A percentile compares a stretch with the other conserved stretches of the same genome.
phyloP scores from a whole-genome alignment of 148 eudicot genomes.

The Rhododendron kiyosumense region DNA sequence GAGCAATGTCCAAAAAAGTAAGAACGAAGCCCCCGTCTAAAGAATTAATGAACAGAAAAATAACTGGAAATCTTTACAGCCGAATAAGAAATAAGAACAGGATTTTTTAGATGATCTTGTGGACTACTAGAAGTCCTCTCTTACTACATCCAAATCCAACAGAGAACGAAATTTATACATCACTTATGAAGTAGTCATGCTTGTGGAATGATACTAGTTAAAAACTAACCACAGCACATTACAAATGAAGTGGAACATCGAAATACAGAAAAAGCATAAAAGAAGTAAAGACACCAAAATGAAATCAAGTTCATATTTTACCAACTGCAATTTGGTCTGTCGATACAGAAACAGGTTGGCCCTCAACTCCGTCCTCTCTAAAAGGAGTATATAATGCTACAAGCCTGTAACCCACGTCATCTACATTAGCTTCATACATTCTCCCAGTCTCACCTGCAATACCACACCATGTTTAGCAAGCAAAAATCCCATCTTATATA shows the following conservation, averaged over 20 bases:
- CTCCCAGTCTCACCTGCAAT: conserved; percentile 87
- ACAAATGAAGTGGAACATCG: background rate
- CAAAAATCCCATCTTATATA: background rate
- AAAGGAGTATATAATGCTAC: conserved; percentile 90
- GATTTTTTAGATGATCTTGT: background rate
- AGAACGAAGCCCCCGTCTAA: background rate
- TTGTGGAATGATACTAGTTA: background rate
- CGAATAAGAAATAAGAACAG: background rate
- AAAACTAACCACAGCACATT: background rate
- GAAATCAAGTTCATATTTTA: conserved; percentile 19
- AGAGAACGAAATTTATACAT: background rate
- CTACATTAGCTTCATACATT: conserved; percentile 99
- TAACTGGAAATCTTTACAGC: background rate
- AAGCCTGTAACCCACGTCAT: conserved; percentile 96
- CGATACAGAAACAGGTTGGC: conserved; percentile 85
- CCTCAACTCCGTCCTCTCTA: conserved; percentile 92
- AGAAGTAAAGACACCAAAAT: background rate
- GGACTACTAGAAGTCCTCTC: background rate
- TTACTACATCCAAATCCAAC: background rate
- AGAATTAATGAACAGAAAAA: background rate
- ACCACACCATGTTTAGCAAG: conserved; percentile 6
- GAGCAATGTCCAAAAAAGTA: background rate
- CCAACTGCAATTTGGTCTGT: conserved; percentile 95
- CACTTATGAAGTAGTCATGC: background rate
- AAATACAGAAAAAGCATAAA: conserved; percentile 8